Evolutionary conservation across 2,329 filamentous ascomycete genomes (phyloP).

Genomic region (Pseudocercospora cruenta): DNA sequence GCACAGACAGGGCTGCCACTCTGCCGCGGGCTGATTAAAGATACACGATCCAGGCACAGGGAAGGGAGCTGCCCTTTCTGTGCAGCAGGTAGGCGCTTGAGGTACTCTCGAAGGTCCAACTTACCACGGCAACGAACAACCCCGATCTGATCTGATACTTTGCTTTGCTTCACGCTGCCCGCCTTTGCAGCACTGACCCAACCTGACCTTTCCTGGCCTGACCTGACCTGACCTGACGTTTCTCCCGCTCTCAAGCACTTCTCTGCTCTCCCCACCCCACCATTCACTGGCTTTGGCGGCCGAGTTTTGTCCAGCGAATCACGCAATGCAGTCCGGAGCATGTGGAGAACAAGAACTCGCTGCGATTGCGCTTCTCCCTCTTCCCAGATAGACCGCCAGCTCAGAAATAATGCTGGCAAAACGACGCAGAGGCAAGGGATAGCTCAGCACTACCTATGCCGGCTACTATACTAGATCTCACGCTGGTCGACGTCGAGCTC

Average conservation of each 20-base stretch:
- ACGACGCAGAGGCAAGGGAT: constrained; percentile 1
- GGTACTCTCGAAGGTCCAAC: neutral
- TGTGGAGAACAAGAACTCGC: neutral
- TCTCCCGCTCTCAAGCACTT: neutral
- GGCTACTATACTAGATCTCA: neutral
- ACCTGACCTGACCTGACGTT: neutral
- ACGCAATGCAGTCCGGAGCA: neutral
- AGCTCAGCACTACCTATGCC: neutral
- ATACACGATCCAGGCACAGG: constrained; percentile 1
- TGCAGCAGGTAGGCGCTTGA: neutral
- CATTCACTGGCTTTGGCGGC: constrained; percentile 5
- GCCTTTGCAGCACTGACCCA: no score
- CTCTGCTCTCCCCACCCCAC: neutral
- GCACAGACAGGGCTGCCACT: neutral
- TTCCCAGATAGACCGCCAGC: neutral
- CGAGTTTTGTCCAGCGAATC: constrained; percentile 2
- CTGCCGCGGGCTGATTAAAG: neutral
- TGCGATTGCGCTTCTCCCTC: neutral
- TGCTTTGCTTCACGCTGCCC: no score
- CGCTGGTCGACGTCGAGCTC: neutral
- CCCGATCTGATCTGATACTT: neutral
- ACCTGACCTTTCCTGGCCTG: neutral
- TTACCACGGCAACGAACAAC: neutral
- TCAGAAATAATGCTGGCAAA: neutral
- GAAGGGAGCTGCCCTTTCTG: neutral